Percentiles rank a stretch among this genome's conserved stretches.
Evolutionary conservation across 371 early-diverging fungal genomes (phyloP).

Genomic region (Mucor velutinosus): DNA sequence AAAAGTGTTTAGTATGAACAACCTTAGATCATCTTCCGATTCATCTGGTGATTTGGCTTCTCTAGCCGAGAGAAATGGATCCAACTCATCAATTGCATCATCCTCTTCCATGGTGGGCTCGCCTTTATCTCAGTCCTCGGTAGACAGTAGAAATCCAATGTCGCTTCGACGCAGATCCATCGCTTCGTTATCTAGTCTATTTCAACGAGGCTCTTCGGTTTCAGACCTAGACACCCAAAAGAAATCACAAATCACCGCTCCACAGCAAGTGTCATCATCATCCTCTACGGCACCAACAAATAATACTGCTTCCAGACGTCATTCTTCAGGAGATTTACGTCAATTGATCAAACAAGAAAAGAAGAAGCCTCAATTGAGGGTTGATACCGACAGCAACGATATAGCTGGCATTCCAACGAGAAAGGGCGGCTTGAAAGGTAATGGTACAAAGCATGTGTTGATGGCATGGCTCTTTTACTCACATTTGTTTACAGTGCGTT

Average conservation of each 20-base stretch:
- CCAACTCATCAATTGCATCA: slow-evolving; percentile 11
- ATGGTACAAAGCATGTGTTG: not conserved
- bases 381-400: slow-evolving; percentile 26
- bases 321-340: slow-evolving; percentile 34
- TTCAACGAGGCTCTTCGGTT: slow-evolving; percentile 23
- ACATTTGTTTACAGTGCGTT: slow-evolving; percentile 8
- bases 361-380: slow-evolving; percentile 33
- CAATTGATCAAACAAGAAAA: slow-evolving; percentile 19
- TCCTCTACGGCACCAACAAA: not conserved
- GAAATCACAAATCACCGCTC: not conserved
- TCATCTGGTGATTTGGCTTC: slow-evolving; percentile 13
- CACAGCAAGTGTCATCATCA: not conserved
- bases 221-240: slow-evolving; percentile 11
- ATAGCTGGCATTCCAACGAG: not conserved
- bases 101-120: slow-evolving; percentile 7
- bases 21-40: slow-evolving; percentile 11
- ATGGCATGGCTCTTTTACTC: not conserved
- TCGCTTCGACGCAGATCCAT: slow-evolving; percentile 48
- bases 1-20: slow-evolving; percentile 55
- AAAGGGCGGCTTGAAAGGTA: slow-evolving; percentile 41
- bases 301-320: slow-evolving; percentile 11
- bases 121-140: slow-evolving; percentile 7
- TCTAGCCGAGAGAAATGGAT: slow-evolving; percentile 9
- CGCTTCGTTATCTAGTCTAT: slow-evolving; percentile 40
- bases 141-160: not conserved